Base-by-base conservation (phyloP, 306 rosid species). In the Heteromeles arbutifolia region DNA sequence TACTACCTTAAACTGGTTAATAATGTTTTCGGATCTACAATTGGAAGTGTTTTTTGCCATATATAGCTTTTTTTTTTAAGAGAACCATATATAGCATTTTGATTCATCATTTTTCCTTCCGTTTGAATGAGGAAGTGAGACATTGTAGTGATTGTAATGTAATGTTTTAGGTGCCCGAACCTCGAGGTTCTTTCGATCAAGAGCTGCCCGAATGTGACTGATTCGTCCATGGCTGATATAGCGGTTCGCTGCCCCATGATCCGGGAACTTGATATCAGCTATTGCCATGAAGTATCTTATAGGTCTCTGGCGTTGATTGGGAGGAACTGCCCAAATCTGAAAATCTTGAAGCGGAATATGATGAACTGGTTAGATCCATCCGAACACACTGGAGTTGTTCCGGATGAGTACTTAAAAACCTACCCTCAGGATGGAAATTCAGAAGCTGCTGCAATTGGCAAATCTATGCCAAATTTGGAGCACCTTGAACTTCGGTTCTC, bases 351-450 rank as follows among this genome's bases (percentile, higher is more conserved):
- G 79, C 86, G 97, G 52, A 95, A 92, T 80, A 45, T 81, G 65
- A 73, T 92, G 88, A 95, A 95, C 73, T 87, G 83, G 85, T 80
- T 90, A 32, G 96, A 90, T 76, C 87, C 97, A 69, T 89, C 96
- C 26, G 87, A 87, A 53, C 88, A 94, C n/a, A 4, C 41, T 11
- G 90, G 95, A 63, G 68, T 89, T 48, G 93, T 94, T 82, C 98
- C 98, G 18, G 43, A 83, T 12, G 87, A 79, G 69, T 92, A 90
- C 71, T 82, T 90, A 4, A 83, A 84, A 79, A 89, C 92, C 61
- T 86, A 91, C 81, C 98, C 97, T 5, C 97, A 92, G 90, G 98
- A 95, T 53, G 90, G 88, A 69, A 90, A 90, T 58, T 67, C 88
- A n/a, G 98, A 95, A 71, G 93, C 97, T 69, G 79, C 88, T 26